phyloP scores from a whole-genome alignment of 108 stramenopile species.

The Fistulifera pelliculosa region DNA sequence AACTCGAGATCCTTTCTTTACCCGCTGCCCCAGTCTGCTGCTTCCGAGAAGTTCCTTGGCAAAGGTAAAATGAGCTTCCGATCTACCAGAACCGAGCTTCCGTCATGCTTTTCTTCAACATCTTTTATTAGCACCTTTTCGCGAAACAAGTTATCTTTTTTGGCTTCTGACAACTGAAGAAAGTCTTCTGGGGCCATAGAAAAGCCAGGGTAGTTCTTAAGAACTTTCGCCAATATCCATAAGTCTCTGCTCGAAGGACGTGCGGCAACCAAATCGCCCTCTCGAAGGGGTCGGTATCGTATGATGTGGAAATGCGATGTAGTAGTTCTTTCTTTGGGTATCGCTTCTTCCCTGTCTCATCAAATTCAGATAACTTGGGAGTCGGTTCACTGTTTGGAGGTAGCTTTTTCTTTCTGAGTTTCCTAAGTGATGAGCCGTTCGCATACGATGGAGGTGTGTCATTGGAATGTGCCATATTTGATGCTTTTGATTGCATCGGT shows the following conservation, averaged over 20 bases:
- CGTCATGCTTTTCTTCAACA: constrained; percentile 48
- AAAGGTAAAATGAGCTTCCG: constrained; percentile 56
- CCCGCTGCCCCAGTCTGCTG: constrained; percentile 51
- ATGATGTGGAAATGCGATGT: constrained; percentile 45
- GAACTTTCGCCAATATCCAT: constrained; percentile 63
- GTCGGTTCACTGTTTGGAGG: constrained; percentile 18
- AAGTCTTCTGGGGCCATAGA: constrained; percentile 34
- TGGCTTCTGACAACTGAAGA: constrained; percentile 33
- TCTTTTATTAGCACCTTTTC: constrained; percentile 56
- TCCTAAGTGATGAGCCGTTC: constrained; percentile 53
- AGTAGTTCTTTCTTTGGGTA: constrained; percentile 55
- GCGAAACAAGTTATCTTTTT: constrained; percentile 44
- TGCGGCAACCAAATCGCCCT: constrained; percentile 65
- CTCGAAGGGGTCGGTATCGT: constrained; percentile 39
- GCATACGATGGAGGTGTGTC: constrained; percentile 24
- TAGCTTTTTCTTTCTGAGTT: constrained; percentile 40
- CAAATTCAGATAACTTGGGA: constrained; percentile 28
- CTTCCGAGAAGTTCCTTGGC: constrained; percentile 46
- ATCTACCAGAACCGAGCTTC: constrained; percentile 17
- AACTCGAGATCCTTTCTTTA: constrained; percentile 48
- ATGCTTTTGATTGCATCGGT: too few species aligned
- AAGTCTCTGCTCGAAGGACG: constrained; percentile 44
- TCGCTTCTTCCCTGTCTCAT: constrained; percentile 24
- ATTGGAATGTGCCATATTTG: too few species aligned
- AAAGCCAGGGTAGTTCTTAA: constrained; percentile 35